A percentile compares a stretch with the other conserved stretches of the same genome.
phyloP scores from a whole-genome alignment of 169 alveolate genomes.

The Eimeria falciformis region DNA sequence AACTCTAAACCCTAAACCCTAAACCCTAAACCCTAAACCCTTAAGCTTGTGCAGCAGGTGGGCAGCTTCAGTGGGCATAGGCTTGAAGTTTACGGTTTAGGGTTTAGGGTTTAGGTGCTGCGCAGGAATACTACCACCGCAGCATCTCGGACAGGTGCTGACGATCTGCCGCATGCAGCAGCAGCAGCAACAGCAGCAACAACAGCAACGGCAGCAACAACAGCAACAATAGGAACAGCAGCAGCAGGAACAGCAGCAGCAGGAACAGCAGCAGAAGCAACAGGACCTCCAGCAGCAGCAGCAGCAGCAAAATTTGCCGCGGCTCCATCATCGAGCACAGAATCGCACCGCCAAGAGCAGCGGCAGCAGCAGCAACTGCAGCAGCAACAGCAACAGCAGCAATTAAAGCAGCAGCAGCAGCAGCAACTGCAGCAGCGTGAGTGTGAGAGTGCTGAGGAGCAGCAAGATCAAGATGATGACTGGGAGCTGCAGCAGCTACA shows the following conservation, averaged over 20 bases:
- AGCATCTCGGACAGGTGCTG: too few relatives aligned
- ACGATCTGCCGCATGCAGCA: too few relatives aligned
- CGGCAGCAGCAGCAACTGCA: neutral
- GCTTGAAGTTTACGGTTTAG: neutral
- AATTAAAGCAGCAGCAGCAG: constrained; percentile 19
- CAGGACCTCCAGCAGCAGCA: too few relatives aligned
- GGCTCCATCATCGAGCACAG: too few relatives aligned
- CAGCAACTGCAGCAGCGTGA: constrained; percentile 14
- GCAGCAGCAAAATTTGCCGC: too few relatives aligned
- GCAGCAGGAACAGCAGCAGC: too few relatives aligned
- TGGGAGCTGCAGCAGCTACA: constrained; percentile 40
- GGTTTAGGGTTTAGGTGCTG: constrained; percentile 45
- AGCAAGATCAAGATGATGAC: neutral
- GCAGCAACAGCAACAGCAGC: neutral
- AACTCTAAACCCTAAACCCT: constrained; percentile 32
- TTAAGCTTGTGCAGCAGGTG: neutral
- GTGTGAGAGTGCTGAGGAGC: neutral
- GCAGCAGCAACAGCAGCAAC: too few relatives aligned
- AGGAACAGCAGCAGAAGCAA: too few relatives aligned
- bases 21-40: constrained; percentile 9
- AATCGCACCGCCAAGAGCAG: neutral
- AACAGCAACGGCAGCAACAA: too few relatives aligned
- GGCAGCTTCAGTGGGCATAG: neutral
- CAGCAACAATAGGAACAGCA: too few relatives aligned
- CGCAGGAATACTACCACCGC: too few relatives aligned